phyloP scores from a whole-genome alignment of 179 eudicot genomes.

The Spinacia oleracea region DNA sequence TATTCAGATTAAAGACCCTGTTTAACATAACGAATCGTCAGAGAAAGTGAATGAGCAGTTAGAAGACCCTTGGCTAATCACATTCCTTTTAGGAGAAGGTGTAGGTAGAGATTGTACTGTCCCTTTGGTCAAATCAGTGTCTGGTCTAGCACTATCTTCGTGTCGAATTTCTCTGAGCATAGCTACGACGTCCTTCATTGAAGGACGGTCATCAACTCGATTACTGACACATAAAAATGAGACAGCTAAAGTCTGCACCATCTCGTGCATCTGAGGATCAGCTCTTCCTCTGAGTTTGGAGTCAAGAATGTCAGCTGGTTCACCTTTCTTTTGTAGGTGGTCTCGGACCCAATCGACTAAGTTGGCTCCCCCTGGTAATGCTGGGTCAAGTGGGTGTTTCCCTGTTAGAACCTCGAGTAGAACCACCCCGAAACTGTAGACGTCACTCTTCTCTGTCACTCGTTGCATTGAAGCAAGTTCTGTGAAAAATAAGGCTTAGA shows the following conservation, averaged over 20 bases:
- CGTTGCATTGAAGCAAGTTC: constrained; percentile 76
- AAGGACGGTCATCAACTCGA: constrained; percentile 71
- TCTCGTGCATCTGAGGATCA: constrained; percentile 85
- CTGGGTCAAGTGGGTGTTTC: constrained; percentile 85
- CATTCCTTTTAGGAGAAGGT: constrained; percentile 49
- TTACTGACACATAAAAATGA: constrained; percentile 66
- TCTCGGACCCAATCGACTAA: constrained; percentile 83
- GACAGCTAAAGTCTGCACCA: constrained; percentile 82
- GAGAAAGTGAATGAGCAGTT: constrained; percentile 84
- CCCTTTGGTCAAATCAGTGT: constrained; percentile 55
- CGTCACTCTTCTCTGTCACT: constrained; percentile 85
- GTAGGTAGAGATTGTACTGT: constrained; percentile 34
- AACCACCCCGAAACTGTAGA: constrained; percentile 88
- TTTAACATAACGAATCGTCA: constrained; percentile 61
- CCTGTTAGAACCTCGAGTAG: constrained; percentile 86
- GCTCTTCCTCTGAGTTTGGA: constrained; percentile 73
- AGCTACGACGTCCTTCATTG: constrained; percentile 88
- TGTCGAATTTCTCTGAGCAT: constrained; percentile 84
- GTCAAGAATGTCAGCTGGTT: constrained; percentile 73
- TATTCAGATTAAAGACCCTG: background rate
- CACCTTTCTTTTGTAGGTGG: constrained; percentile 63
- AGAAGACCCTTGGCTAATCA: constrained; percentile 66
- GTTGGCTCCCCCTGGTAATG: constrained; percentile 73
- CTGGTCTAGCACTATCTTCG: constrained; percentile 48
- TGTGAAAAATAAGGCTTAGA: constrained; percentile 28